Evolutionary conservation across 495 filamentous ascomycete genomes (phyloP).

Genomic region (Barbatosphaeria neglecta): DNA sequence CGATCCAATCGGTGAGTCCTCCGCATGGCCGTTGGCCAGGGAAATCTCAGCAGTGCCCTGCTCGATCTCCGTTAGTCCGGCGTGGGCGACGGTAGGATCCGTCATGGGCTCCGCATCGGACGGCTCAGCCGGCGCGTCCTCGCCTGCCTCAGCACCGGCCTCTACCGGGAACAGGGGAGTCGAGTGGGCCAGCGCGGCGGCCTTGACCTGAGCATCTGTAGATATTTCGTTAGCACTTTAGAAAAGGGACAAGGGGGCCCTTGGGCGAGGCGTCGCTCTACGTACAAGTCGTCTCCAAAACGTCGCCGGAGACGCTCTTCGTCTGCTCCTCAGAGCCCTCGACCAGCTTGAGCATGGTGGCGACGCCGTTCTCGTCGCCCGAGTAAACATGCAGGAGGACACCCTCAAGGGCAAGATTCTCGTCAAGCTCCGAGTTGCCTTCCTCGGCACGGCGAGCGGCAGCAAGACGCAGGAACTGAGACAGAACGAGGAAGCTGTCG

Average conservation of each 20-base stretch:
- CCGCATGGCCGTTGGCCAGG: conserved; percentile 39
- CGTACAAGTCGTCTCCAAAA: conserved; percentile 69
- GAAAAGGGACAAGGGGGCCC: not conserved
- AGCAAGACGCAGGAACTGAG: conserved; percentile 70
- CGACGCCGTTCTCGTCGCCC: conserved; percentile 70
- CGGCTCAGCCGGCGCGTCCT: conserved; percentile 26
- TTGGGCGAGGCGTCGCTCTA: not conserved
- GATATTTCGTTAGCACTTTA: too few species aligned
- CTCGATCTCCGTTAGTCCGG: conserved; percentile 58
- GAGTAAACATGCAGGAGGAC: conserved; percentile 81
- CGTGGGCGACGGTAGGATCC: conserved; percentile 70
- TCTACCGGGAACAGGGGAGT: conserved; percentile 21
- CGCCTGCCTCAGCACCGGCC: conserved; percentile 17
- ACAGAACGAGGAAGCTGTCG: conserved; percentile 51
- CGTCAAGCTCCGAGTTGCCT: conserved; percentile 49
- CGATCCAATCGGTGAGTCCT: conserved; percentile 28
- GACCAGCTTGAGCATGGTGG: conserved; percentile 73
- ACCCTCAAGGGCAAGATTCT: conserved; percentile 81
- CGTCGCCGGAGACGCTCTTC: conserved; percentile 47
- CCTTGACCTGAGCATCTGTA: conserved; percentile 59
- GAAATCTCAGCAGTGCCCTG: conserved; percentile 22
- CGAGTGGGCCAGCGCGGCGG: conserved; percentile 40
- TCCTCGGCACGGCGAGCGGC: conserved; percentile 57
- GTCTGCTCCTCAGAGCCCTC: conserved; percentile 67
- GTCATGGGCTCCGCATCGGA: conserved; percentile 39